These are phyloP conservation scores for Microthyrium microscopicum DNA, from an alignment of 2,329 filamentous ascomycete species.

Conservation along the genomic window DNA sequence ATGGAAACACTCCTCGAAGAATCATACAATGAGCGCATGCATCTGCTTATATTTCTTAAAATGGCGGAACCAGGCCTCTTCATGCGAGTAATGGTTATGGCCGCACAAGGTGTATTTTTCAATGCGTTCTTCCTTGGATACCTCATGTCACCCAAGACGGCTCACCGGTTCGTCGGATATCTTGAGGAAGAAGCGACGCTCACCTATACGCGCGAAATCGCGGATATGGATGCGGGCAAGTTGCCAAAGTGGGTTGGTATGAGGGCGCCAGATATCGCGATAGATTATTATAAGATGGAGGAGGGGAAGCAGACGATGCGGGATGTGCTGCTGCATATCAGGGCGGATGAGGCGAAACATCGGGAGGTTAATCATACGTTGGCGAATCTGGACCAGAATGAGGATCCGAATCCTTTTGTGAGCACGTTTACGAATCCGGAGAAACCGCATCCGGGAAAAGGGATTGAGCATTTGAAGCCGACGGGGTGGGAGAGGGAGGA, in stretches of 20 bases:
- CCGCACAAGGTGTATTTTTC: conserved; percentile 91
- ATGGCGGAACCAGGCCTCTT: conserved; percentile 74
- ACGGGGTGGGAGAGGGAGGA: conserved; percentile 74
- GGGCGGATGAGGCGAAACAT: conserved; percentile 67
- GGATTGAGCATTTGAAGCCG: conserved; percentile 45
- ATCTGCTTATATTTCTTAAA: conserved; percentile 82
- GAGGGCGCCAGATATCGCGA: conserved; percentile 69
- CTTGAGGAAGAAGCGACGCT: conserved; percentile 94
- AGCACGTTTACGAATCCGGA: conserved; percentile 58
- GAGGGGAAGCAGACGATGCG: conserved; percentile 67
- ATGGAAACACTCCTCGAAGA: conserved; percentile 86
- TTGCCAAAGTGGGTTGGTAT: conserved; percentile 70
- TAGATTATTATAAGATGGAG: conserved; percentile 90
- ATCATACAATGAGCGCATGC: conserved; percentile 88
- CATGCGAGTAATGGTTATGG: conserved; percentile 84
- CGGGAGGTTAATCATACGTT: conserved; percentile 92
- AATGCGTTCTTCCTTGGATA: conserved; percentile 85
- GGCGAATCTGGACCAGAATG: conserved; percentile 66
- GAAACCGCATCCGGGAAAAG: conserved; percentile 53
- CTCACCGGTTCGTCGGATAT: conserved; percentile 91
- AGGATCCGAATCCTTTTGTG: conserved; percentile 86
- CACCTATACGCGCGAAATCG: conserved; percentile 80
- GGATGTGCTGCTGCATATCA: conserved; percentile 74
- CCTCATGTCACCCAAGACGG: conserved; percentile 69
- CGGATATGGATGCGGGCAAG: conserved; percentile 71